Evolutionary conservation across 305 asterid genomes (phyloP).

Genomic region (Fraxinus xanthoxyloides): DNA sequence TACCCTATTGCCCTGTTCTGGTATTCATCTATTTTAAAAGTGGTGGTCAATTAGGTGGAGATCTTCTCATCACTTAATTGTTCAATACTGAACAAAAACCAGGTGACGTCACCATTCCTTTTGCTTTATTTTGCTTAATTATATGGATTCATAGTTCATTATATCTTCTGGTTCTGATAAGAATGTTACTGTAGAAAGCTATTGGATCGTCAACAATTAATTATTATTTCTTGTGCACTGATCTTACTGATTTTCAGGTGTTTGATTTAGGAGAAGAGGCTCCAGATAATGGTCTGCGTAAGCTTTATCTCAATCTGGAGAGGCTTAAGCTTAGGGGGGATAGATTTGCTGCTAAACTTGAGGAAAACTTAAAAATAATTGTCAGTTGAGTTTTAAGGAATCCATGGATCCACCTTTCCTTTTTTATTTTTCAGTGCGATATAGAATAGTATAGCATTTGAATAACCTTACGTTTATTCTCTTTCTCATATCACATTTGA

Average conservation of each 20-base stretch:
- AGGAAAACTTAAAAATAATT: constrained; percentile 62
- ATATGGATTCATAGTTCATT: not conserved
- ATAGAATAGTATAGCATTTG: not conserved
- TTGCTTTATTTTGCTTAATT: not conserved
- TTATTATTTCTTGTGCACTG: not conserved
- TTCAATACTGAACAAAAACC: constrained; percentile 59
- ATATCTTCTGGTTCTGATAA: not conserved
- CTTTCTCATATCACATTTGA: constrained; percentile 3
- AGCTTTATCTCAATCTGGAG: constrained; percentile 56
- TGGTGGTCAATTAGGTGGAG: constrained; percentile 95
- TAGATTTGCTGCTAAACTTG: constrained; percentile 44
- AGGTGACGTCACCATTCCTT: constrained; percentile 41
- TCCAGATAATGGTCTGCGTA: constrained; percentile 68
- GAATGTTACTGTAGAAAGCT: not conserved
- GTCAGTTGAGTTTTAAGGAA: constrained; percentile 45
- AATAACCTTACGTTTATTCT: not conserved
- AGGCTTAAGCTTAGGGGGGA: constrained; percentile 64
- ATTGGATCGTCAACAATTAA: not conserved
- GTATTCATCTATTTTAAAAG: constrained; percentile 89
- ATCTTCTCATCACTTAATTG: constrained; percentile 65
- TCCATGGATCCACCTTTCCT: not conserved
- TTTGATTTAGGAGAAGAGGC: constrained; percentile 81
- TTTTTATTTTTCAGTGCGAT: not conserved
- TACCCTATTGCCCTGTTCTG: constrained; percentile 74
- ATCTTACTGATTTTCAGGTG: constrained; percentile 46